Base-by-base conservation (phyloP, 371 early-diverging fungal genomes). In the Mucor lusitanicus region DNA sequence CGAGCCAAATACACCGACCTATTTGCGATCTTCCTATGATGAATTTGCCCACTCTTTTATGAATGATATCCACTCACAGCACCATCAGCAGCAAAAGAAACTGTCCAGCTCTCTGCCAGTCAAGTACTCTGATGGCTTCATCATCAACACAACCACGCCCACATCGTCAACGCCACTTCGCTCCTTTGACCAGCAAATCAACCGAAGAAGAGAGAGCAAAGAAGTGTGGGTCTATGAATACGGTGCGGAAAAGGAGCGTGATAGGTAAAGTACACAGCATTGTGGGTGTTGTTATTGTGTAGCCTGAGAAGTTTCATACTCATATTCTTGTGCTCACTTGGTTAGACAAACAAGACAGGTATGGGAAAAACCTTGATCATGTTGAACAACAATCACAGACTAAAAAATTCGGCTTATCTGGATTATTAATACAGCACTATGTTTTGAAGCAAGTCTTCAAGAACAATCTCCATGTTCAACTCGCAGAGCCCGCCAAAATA, bases 281-380 rank as follows among this genome's bases (percentile, higher is more conserved):
- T 50, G 48, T 50, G 28, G n/a, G 9, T 53, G 46, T 35, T 8
- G 30, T 21, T 46, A 30, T 32, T 61, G 27, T 46, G 6, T 61
- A 3, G 19, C 1, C 3, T 32, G 17, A 11, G 30, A 39, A 61
- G 32, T 48, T 32, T 33, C 32, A 33, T 48, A 61, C 42, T 56
- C 42, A 44, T 21, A 15, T 12, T 50, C 39, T 63, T 56, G 48
- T 48, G 27, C 50, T 44, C 28, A 6, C 35, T 9, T 57, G 60
- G 25, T 59, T 68, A 74, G 74, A 74, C 74, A 74, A 63, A 70
- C 70, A 64, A 67, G 74, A 67, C 74, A 74, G 59, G 74, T 74
- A 64, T 64, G 53, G 23, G 37, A 44, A 61, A 39, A 30, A 19
- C 44, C 17, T 28, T 61, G 27, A 55, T 50, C 50, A 50, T 25